Percentiles rank a stretch among this genome's conserved stretches.
Conservation (phyloP, 1,284 basidiomycete genomes). For the Rhodotorula sp. region DNA sequence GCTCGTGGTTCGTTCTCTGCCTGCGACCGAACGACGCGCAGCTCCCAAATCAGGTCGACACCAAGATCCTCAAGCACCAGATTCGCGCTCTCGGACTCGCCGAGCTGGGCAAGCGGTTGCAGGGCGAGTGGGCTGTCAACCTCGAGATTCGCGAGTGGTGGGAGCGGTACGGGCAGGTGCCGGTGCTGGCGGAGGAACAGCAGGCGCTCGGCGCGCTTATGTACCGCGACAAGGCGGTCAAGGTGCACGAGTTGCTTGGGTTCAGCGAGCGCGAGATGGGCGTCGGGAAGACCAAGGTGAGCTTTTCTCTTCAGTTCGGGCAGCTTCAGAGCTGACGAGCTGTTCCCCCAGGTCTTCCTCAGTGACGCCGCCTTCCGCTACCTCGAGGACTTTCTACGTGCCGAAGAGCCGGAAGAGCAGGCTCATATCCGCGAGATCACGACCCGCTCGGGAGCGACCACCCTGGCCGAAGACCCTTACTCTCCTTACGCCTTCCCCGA, state of each 20-base stretch:
- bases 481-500: constrained; percentile 76
- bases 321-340: background rate
- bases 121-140: constrained; percentile 70
- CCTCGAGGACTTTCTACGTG: constrained; percentile 82
- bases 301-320: constrained; percentile 26
- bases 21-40: constrained; percentile 93
- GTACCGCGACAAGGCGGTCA: constrained; percentile 50
- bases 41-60: constrained; percentile 88
- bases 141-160: constrained; percentile 87
- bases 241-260: constrained; percentile 61
- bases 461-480: constrained; percentile 58
- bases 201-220: constrained; percentile 49
- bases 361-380: constrained; percentile 82
- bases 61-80: constrained; percentile 85
- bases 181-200: constrained; percentile 61
- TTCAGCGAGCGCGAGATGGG: constrained; percentile 73
- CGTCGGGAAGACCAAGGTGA: constrained; percentile 74
- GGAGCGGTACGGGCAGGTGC: constrained; percentile 65
- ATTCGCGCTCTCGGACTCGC: constrained; percentile 76
- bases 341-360: constrained; percentile 71
- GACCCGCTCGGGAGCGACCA: constrained; percentile 57
- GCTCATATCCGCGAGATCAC: constrained; percentile 67
- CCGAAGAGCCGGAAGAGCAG: constrained; percentile 77
- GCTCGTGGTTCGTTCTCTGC: constrained; percentile 83
- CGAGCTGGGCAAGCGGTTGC: constrained; percentile 70